Base-by-base conservation (phyloP, 306 rosid genomes). In the Chamaecrista fasciculata region DNA sequence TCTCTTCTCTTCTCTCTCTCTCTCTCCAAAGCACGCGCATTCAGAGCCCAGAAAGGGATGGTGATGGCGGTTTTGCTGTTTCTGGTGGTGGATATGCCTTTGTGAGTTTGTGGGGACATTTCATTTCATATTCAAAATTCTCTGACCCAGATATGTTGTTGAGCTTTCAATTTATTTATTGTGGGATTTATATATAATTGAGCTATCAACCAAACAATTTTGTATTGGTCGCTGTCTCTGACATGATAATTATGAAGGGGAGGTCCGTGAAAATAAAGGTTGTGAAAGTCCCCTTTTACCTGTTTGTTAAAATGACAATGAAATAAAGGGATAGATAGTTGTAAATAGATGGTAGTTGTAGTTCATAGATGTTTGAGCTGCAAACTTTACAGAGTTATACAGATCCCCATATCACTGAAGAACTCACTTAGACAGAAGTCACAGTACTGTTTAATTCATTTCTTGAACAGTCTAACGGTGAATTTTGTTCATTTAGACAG, bases 11-110 rank as follows among this genome's bases (percentile, higher is more conserved):
- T 25, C 59, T 42, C 59, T 42, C 62, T 57, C 49, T 14, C 39
- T 70, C 34, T 67, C 50, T 67, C 50, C 62, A 28, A 15, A 42
- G 81, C 84, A 80, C 75, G 84, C 85, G 68, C 67, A 68, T 19
- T 61, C 79, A 67, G 66, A 76, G 20, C 48, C 33, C 68, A 47
- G 49, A 48, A 33, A 53, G 60, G 19, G 57, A 39, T 62, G 16
- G 70, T 62, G 66, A 29, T 67, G 57, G 66, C 19, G 34, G 47
- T 18, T 14, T 11, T 6, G 62, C 21, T 28, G 33, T 28, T 57
- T 24, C 43, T 33, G 36, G 36, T 33, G 36, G 36, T 33, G 36
- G 36, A 24, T 29, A 7, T 34, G 44, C 47, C 8, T 19, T 9
- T 18, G 15, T 34, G 47, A 28, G 25, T 1, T 8, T 44, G 50